These are phyloP conservation scores for Retiboletus flavoniger DNA, from an alignment of 1,284 basidiomycete species.

Conservation along the genomic window DNA sequence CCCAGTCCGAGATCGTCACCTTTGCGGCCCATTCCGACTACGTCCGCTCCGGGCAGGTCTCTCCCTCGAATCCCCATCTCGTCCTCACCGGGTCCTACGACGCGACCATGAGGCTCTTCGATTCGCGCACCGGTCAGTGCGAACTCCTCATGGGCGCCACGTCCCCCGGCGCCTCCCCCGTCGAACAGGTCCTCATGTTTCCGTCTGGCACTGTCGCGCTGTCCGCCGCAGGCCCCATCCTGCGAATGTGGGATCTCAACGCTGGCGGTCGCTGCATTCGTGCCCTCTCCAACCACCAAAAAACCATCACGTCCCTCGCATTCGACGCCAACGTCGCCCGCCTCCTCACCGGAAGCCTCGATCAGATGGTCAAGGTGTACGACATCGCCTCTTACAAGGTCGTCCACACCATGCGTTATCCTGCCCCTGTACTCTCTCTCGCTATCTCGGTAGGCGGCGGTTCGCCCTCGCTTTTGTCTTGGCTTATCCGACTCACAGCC, in stretches of 20 bases:
- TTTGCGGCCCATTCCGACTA: conserved; percentile 92
- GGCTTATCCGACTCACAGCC: conserved; percentile 53
- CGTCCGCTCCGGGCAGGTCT: conserved; percentile 89
- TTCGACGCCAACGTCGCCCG: conserved; percentile 78
- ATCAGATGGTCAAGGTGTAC: conserved; percentile 99
- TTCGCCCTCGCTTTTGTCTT: not conserved
- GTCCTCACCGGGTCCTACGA: conserved; percentile 96
- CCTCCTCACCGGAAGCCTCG: conserved; percentile 87
- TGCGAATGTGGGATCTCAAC: conserved; percentile 95
- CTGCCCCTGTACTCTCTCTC: conserved; percentile 87
- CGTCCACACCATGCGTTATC: conserved; percentile 98
- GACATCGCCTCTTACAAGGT: conserved; percentile 94
- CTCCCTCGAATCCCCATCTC: conserved; percentile 79
- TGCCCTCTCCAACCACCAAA: conserved; percentile 96
- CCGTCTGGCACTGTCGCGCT: conserved; percentile 87
- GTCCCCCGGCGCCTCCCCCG: conserved; percentile 56
- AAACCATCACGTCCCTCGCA: conserved; percentile 89
- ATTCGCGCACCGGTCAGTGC: conserved; percentile 76
- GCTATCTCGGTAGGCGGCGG: conserved; percentile 71
- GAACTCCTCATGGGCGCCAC: conserved; percentile 80
- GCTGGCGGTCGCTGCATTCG: conserved; percentile 87
- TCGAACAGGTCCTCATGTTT: conserved; percentile 94
- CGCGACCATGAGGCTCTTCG: conserved; percentile 86
- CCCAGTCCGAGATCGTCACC: conserved; percentile 76
- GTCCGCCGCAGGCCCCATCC: conserved; percentile 88